Percentiles rank a stretch among this genome's conserved stretches.
These are phyloP conservation scores for Dichotomopilus funicola DNA, from an alignment of 2,329 filamentous ascomycete genomes.

Conservation along the genomic window DNA sequence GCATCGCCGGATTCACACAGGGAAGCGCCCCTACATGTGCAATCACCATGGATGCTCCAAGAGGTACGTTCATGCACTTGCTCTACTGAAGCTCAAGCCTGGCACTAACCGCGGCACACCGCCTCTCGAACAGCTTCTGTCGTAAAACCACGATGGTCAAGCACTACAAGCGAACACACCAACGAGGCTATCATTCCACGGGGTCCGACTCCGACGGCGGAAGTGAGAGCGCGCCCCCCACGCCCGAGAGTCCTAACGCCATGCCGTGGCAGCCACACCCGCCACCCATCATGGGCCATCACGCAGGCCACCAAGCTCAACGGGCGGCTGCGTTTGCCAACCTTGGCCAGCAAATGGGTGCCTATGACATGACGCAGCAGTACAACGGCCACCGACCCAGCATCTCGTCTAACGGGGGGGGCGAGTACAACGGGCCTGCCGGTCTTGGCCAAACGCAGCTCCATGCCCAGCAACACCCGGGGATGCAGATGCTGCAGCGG, in stretches of 20 bases:
- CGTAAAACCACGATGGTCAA: constrained; percentile 67
- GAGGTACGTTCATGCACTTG: constrained; percentile 37
- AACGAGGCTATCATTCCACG: constrained; percentile 50
- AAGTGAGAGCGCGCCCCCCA: constrained; percentile 52
- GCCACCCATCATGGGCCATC: constrained; percentile 31
- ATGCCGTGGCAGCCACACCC: constrained; percentile 46
- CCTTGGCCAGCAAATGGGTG: constrained; percentile 45
- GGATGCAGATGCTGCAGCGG: constrained; percentile 44
- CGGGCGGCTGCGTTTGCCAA: constrained; percentile 50
- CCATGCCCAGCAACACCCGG: constrained; percentile 30
- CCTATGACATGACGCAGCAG: constrained; percentile 38
- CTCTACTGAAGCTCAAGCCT: not conserved
- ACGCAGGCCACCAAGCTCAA: constrained; percentile 35
- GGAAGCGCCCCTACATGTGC: constrained; percentile 60
- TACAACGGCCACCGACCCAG: constrained; percentile 45
- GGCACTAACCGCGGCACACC: constrained; percentile 20
- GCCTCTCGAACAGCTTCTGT: constrained; percentile 49
- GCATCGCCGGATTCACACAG: constrained; percentile 59
- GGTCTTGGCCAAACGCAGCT: constrained; percentile 24
- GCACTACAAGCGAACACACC: constrained; percentile 56
- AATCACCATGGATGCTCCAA: constrained; percentile 56
- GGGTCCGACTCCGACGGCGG: constrained; percentile 54
- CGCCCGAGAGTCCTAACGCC: constrained; percentile 44
- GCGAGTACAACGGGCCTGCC: constrained; percentile 39
- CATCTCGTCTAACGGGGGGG: constrained; percentile 37